Conservation (phyloP, 148 eudicot species). For the Vaccinium vitisidaea region DNA sequence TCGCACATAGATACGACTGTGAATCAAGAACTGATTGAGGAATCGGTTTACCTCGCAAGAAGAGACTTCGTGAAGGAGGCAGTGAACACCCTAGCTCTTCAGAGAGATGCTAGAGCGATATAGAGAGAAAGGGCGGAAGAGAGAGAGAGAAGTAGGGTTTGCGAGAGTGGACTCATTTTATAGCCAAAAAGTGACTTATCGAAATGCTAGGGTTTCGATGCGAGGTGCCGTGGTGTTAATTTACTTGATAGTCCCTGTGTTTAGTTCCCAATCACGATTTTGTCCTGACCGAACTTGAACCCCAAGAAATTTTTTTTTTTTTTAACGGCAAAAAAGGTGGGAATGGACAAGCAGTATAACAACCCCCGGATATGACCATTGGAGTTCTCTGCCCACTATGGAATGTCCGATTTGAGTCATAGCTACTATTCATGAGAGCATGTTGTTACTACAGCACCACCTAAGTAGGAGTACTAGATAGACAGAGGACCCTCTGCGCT, state of each 20-base stretch:
- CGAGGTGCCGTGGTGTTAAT: not conserved
- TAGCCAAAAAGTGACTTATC: not conserved
- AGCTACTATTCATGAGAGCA: no score
- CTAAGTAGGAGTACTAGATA: no score
- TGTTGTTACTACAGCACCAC: no score
- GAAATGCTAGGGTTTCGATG: not conserved
- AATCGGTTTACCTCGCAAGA: not conserved
- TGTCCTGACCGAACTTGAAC: not conserved
- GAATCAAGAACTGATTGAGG: not conserved
- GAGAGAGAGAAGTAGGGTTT: not conserved
- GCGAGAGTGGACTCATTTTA: not conserved
- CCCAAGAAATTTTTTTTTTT: not conserved
- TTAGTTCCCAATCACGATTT: not conserved
- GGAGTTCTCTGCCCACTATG: no score
- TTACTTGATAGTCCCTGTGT: not conserved
- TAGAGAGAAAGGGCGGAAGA: not conserved
- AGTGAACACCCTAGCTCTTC: not conserved
- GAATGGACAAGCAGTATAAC: no score
- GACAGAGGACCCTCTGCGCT: no score
- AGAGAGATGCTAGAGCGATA: not conserved
- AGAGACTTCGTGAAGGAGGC: not conserved
- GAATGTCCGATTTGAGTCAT: no score
- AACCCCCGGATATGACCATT: no score
- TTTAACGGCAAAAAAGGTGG: no score
- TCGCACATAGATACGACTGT: not conserved